phyloP scores from a whole-genome alignment of 2,329 filamentous ascomycete genomes.

The Ilyonectria destructans region DNA sequence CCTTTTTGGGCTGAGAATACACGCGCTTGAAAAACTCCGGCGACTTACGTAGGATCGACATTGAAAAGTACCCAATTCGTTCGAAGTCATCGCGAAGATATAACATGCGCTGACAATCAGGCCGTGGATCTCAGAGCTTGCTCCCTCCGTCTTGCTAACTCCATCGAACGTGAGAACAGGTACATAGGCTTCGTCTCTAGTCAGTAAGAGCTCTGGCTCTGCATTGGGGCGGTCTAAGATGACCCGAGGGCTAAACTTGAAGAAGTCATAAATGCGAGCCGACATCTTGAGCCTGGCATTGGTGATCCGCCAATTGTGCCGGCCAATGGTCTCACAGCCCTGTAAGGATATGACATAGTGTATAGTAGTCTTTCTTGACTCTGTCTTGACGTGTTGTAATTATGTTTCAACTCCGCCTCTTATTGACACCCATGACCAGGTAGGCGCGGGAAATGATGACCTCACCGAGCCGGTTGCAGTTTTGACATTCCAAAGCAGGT shows the following conservation, averaged over 20 bases:
- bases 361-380: neutral
- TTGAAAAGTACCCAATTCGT: neutral
- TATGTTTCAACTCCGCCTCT: neutral
- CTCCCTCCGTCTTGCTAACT: neutral
- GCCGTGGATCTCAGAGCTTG: neutral
- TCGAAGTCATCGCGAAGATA: neutral
- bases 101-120: neutral
- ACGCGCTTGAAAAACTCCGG: neutral
- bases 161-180: neutral
- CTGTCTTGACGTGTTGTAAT: neutral
- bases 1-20: neutral
- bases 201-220: fast-evolving
- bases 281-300: neutral
- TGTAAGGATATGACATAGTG: neutral
- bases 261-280: neutral
- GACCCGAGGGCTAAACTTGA: neutral
- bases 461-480: neutral
- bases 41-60: neutral
- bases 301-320: neutral
- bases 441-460: neutral
- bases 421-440: conserved; percentile 1
- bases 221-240: neutral
- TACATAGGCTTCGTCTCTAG: neutral
- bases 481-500: conserved; percentile 7
- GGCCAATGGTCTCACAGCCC: neutral